Percentiles rank a stretch among this genome's conserved stretches.
phyloP scores from a whole-genome alignment of 345 rosid genomes.

The Gossypium sturtianum region DNA sequence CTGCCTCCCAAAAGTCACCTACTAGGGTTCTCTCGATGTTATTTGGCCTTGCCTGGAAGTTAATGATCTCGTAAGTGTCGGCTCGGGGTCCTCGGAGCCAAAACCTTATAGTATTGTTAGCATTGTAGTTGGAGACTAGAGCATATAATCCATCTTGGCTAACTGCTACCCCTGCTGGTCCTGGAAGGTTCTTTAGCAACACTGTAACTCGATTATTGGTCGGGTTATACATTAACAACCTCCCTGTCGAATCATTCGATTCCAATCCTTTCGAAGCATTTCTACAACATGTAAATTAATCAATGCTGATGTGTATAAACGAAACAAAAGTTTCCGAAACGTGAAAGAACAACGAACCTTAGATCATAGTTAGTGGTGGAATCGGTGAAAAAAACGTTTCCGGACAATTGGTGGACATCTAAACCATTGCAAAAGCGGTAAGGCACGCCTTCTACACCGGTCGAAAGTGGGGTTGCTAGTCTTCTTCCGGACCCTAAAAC shows the following conservation, averaged over 20 bases:
- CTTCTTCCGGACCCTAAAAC: conserved; percentile 4
- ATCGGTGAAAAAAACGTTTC: conserved; percentile 18
- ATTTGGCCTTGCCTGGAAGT: conserved; percentile 1
- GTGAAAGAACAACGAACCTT: conserved; percentile 10
- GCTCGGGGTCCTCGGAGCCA: conserved; percentile 22
- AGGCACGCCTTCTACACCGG: conserved; percentile 12
- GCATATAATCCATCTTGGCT: neutral
- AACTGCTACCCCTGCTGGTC: conserved; percentile 17
- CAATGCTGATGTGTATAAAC: neutral
- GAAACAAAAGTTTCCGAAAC: neutral
- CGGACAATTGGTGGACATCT: conserved; percentile 12
- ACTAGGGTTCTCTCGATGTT: conserved; percentile 5
- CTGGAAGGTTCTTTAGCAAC: conserved; percentile 13
- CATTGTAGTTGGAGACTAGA: conserved; percentile 11
- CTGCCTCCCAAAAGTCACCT: conserved; percentile 17
- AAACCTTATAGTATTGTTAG: conserved; percentile 4
- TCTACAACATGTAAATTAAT: neutral
- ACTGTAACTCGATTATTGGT: neutral
- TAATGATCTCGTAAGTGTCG: neutral
- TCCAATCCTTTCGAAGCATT: neutral
- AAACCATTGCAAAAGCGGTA: neutral
- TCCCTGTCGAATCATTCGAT: conserved; percentile 19
- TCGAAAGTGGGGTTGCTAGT: conserved; percentile 16
- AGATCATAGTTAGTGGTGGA: neutral
- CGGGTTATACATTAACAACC: conserved; percentile 14